Conservation (phyloP, 345 rosid genomes). For the Eutrema yunnanense region DNA sequence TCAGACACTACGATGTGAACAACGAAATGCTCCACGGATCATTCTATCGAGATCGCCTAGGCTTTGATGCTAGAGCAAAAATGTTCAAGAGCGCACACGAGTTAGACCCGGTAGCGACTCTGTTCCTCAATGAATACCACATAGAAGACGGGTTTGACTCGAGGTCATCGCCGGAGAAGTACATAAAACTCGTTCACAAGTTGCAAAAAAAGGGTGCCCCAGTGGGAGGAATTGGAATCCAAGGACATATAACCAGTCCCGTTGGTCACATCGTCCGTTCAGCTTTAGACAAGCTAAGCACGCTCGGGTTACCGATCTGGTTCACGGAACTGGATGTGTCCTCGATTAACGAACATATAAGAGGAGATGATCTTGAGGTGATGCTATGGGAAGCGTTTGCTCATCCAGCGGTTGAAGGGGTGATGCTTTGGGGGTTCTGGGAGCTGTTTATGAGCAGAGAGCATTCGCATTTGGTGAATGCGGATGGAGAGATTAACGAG, state of each 20-base stretch:
- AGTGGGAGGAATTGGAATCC: constrained; percentile 89
- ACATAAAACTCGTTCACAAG: constrained; percentile 58
- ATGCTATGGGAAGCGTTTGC: constrained; percentile 92
- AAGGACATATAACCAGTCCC: constrained; percentile 85
- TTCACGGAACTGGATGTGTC: constrained; percentile 93
- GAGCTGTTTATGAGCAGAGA: constrained; percentile 88
- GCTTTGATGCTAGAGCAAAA: constrained; percentile 49
- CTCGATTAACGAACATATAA: constrained; percentile 60
- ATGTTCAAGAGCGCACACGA: constrained; percentile 73
- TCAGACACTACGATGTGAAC: constrained; percentile 91
- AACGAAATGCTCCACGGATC: constrained; percentile 98
- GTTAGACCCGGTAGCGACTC: constrained; percentile 63
- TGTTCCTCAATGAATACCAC: constrained; percentile 89
- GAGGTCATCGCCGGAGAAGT: constrained; percentile 71
- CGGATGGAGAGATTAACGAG: constrained; percentile 85
- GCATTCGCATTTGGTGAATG: constrained; percentile 69
- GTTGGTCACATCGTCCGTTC: constrained; percentile 68
- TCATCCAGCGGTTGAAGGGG: constrained; percentile 92
- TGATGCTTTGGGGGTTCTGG: constrained; percentile 99
- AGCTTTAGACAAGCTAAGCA: constrained; percentile 68
- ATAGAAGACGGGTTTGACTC: constrained; percentile 80
- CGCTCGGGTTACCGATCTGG: constrained; percentile 87
- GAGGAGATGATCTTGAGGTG: constrained; percentile 95
- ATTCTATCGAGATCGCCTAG: constrained; percentile 61
- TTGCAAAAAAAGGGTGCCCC: constrained; percentile 77